Evolutionary conservation across 2,329 filamentous ascomycete species (phyloP).

Genomic region (Colletotrichum kahawae): DNA sequence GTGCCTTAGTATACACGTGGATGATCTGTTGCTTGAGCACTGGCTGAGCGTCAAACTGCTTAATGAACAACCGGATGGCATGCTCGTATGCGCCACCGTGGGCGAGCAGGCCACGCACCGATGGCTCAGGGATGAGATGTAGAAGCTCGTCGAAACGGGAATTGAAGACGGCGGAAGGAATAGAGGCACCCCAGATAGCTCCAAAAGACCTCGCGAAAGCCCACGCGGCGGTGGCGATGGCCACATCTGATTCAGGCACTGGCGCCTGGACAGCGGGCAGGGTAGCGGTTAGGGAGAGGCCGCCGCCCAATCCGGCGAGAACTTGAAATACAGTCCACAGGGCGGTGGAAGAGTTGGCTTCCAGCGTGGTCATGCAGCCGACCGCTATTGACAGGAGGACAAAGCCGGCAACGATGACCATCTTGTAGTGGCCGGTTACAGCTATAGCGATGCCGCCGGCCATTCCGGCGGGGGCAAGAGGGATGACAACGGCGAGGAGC

Average conservation of each 20-base stretch:
- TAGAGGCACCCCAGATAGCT: constrained; percentile 41
- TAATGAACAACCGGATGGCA: not conserved
- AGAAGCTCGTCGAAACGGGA: not conserved
- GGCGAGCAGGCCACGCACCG: not conserved
- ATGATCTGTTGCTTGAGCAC: not conserved
- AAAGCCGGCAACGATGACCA: not conserved
- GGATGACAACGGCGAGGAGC: not conserved
- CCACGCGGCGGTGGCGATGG: constrained; percentile 34
- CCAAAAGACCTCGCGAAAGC: constrained; percentile 44
- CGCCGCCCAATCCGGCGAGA: constrained; percentile 22
- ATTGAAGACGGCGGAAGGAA: constrained; percentile 39
- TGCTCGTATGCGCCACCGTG: not conserved
- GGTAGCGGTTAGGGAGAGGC: constrained; percentile 37
- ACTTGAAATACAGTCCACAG: constrained; percentile 36
- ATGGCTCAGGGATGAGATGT: not conserved
- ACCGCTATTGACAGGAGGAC: not conserved
- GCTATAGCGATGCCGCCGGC: not conserved
- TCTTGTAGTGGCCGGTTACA: not conserved
- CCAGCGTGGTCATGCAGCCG: not conserved
- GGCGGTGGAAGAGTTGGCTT: not conserved
- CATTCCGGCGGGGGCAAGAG: not conserved
- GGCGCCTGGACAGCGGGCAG: constrained; percentile 40
- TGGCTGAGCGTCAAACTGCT: not conserved
- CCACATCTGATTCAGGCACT: constrained; percentile 28
- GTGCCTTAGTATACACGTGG: not conserved